phyloP scores from a whole-genome alignment of 306 rosid genomes.

The Quercus dentata region DNA sequence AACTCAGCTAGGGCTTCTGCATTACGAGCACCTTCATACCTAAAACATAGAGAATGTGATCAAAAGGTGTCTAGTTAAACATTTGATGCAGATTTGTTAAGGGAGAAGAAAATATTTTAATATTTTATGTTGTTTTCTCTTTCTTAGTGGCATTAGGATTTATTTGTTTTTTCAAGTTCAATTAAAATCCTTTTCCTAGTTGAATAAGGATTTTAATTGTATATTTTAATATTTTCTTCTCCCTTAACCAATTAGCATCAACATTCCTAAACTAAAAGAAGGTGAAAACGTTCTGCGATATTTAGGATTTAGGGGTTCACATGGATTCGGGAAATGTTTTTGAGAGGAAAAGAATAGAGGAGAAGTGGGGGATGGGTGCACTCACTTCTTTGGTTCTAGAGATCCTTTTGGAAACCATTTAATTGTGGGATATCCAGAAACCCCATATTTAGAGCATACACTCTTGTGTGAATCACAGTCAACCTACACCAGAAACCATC shows the following conservation, averaged over 20 bases:
- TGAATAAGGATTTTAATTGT: no score
- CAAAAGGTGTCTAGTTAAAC: neutral
- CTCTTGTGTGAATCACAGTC: conserved; percentile 92
- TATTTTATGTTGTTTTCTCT: no score
- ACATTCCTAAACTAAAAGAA: neutral
- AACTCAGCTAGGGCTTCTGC: conserved; percentile 78
- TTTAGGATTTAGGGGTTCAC: neutral
- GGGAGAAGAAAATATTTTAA: no score
- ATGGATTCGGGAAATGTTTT: neutral
- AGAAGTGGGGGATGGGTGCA: neutral
- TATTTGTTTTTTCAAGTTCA: no score
- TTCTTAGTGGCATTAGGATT: no score
- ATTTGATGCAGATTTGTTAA: no score
- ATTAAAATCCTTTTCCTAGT: no score
- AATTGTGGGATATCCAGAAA: conserved; percentile 85
- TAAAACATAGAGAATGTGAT: conserved; percentile 30
- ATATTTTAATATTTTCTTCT: no score
- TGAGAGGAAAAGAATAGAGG: neutral
- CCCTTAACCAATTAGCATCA: no score
- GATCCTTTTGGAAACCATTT: conserved; percentile 85
- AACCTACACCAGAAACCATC: conserved; percentile 42
- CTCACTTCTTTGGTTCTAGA: conserved; percentile 77
- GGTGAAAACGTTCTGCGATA: neutral
- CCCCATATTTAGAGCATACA: conserved; percentile 69
- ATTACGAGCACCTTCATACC: conserved; percentile 74